Evolutionary conservation across 2,329 filamentous ascomycete species (phyloP), one percentile per base, ranked within the genome.

Genomic region (Sporothrix dimorphospora): DNA sequence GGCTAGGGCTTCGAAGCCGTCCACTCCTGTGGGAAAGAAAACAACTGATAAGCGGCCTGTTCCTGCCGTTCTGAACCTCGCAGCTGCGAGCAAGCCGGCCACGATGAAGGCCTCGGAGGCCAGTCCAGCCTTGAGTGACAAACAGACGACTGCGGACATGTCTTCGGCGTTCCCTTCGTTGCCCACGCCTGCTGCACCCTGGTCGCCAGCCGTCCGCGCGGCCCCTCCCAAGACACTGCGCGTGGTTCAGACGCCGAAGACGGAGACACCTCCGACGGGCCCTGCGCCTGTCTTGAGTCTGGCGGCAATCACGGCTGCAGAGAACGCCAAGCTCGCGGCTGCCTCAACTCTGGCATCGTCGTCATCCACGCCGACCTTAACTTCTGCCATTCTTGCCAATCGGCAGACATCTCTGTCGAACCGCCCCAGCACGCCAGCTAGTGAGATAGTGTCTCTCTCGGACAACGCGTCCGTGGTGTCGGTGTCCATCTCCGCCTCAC

Each of bases 381-480:
- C 68, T 1, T 34, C 47, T 27, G 66, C 66, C 14, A 34, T 69
- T 1, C 40, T 70, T 1, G 57, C 66, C 57, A 68, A 57, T 51
- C 69, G 66, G 12, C 72, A 73, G 42, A 47, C 73, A 5, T 38
- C 69, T 12, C 77, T 63, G 77, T 79, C 38, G 68, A 74, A 77
- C 57, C 84, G 87, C 7, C 91, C 92, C n/a, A 89, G 89, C 38
- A 94, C 92, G 0, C 92, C 92, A 0, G 87, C 83, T 1, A 94
- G 91, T 77, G 92, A 94, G 77, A 84, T 89, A 71, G 85, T 93
- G 42, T 94, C 91, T n/a, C 85, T 93, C 47, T 94, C 91, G n/a
- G 92, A 95, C 78, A 93, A 88, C 71, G 89, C 92, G 12, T 94
- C 91, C 0, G 83, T 94, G 27, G 86, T 93, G 4, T 94, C 92